A percentile compares a stretch with the other conserved stretches of the same genome.
Conservation (phyloP, 2,329 filamentous ascomycete genomes). For the Helminthosporium solani region DNA sequence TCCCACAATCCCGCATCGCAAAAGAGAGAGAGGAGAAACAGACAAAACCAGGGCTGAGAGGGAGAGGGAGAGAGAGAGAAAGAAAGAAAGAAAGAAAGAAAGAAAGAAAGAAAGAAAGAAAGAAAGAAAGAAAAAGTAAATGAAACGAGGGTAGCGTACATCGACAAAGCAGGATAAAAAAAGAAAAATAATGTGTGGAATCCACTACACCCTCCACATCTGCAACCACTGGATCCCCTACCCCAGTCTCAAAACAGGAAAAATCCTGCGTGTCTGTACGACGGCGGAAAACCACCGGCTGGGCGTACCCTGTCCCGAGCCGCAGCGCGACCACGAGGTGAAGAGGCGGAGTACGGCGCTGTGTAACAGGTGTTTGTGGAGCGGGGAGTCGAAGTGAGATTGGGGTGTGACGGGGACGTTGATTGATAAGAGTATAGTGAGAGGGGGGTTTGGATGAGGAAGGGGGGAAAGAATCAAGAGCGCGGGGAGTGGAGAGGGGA, state of each 20-base stretch:
- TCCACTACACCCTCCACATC: conserved; percentile 33
- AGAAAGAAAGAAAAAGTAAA: too few relatives aligned
- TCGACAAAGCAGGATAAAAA: not conserved
- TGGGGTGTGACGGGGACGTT: not conserved
- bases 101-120: too few relatives aligned
- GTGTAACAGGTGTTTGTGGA: conserved; percentile 35
- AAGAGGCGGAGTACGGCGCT: conserved; percentile 34
- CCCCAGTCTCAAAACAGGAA: conserved; percentile 27
- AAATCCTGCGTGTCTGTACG: conserved; percentile 29
- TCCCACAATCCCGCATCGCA: too few relatives aligned
- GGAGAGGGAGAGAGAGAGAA: too few relatives aligned
- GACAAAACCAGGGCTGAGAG: too few relatives aligned
- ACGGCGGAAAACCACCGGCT: conserved; percentile 28
- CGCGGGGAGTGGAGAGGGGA: too few relatives aligned
- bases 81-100: too few relatives aligned
- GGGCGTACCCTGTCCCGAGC: conserved; percentile 27
- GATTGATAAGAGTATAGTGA: not conserved
- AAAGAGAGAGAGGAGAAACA: too few relatives aligned
- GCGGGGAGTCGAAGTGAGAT: conserved; percentile 19
- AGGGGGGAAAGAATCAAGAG: too few relatives aligned
- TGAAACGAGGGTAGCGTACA: not conserved
- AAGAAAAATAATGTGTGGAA: conserved; percentile 29
- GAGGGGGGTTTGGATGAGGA: too few relatives aligned
- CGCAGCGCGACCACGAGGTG: conserved; percentile 31
- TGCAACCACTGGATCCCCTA: conserved; percentile 38